Conservation (phyloP, 306 rosid genomes). For the Medicago arabica region DNA sequence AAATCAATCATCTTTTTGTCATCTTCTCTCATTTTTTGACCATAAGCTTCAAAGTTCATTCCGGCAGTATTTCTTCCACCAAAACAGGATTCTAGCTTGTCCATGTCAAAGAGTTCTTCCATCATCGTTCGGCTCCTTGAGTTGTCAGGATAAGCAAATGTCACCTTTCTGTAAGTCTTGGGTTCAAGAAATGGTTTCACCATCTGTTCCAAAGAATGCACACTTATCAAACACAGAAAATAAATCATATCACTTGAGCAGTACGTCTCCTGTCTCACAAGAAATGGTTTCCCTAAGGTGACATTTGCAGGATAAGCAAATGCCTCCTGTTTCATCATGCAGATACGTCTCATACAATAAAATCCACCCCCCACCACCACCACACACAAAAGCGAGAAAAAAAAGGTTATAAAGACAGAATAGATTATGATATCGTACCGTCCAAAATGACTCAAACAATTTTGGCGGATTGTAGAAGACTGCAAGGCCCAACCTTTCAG, state of each 20-base stretch:
- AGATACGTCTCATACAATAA: conserved; percentile 8
- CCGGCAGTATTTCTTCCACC: conserved; percentile 63
- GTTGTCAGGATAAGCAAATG: conserved; percentile 70
- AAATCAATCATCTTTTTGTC: conserved; percentile 54
- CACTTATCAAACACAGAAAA: conserved; percentile 6
- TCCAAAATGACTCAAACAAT: conserved; percentile 84
- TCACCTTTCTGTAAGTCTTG: conserved; percentile 70
- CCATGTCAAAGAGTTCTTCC: conserved; percentile 67
- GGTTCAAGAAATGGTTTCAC: conserved; percentile 82
- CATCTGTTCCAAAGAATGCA: conserved; percentile 54
- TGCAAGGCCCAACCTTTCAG: conserved; percentile 82
- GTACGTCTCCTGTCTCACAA: too few relatives aligned
- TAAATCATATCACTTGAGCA: background rate
- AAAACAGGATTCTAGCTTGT: conserved; percentile 65
- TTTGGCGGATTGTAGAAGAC: conserved; percentile 86
- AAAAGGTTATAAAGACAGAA: conserved; percentile 5
- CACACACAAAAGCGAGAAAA: too few relatives aligned
- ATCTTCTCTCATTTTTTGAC: conserved; percentile 63
- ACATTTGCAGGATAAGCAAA: too few relatives aligned
- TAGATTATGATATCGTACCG: conserved; percentile 57
- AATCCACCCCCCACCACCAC: background rate
- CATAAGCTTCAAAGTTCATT: conserved; percentile 58
- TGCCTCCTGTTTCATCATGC: background rate
- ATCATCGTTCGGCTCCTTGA: conserved; percentile 60
- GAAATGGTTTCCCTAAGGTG: too few relatives aligned